Base-by-base conservation (phyloP, 1,139 yeast genomes). In the Eremothecium cymbalariae region DNA sequence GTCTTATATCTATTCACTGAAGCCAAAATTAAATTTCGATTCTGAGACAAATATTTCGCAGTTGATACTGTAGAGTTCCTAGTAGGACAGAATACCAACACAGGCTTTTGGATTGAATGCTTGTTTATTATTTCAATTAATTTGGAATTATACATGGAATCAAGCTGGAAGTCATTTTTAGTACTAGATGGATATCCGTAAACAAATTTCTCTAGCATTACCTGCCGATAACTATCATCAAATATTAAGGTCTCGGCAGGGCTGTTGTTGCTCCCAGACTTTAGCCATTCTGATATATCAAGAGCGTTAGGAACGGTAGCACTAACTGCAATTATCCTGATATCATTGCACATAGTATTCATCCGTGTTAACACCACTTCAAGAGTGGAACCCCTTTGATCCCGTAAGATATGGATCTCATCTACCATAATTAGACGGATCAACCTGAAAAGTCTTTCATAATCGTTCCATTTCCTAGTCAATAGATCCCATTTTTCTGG, bases 401-500 rank as follows among this genome's bases (percentile, higher is more conserved):
- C 74, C 31, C 65, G 62, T 20, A 73, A 50, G 13, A 64, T 60
- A 45, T 72, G 77, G 7, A 72, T 60, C 42, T 73, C 77, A 54
- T 72, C 77, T 14, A 72, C 60, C 11, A 73, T 42, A 15, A 72
- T 50, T 13, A 72, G 46, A 31, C 57, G 57, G 1, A 71, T 56
- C 25, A 62, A 44, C 12, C 57, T 60, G 31, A 70, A 60, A n/a
- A 68, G 41, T 23, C 52, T 59, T 3, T 54, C 44, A 36, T 64
- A 62, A 40, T 69, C 73, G 4, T 54, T 44, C 74, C 75, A 68
- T 42, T 62, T 62, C 41, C 77, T 57, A 0, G 77, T 69, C 34
- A 71, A 51, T 31, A 65, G 51, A 43, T 72, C 78, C 75, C 76
- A 71, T 51, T 72, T 72, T 49, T 73, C 78, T 2, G 78, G 77